Evolutionary conservation across 2,329 filamentous ascomycete species (phyloP).

Genomic region (Moelleriella libera): DNA sequence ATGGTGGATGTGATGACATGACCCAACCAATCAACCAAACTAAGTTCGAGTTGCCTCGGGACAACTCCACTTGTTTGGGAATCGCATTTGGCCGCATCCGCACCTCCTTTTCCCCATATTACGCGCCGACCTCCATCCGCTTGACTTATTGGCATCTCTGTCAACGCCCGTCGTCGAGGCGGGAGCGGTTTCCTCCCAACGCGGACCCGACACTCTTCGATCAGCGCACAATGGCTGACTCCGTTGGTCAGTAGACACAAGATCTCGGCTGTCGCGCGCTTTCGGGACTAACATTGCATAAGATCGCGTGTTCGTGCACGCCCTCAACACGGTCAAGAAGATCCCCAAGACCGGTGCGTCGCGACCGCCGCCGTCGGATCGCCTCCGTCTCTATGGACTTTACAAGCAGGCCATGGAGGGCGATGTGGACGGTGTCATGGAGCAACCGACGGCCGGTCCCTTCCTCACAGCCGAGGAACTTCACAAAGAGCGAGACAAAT

Average conservation of each 20-base stretch:
- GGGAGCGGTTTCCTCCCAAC: too few species aligned
- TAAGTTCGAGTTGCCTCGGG: neutral
- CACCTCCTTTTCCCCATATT: neutral
- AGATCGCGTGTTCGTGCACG: conserved; percentile 99
- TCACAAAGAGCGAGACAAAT: conserved; percentile 51
- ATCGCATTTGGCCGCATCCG: neutral
- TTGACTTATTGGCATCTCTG: neutral
- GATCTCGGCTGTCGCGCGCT: neutral
- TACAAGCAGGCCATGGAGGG: conserved; percentile 99
- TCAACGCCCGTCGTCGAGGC: neutral
- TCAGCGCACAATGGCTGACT: conserved; percentile 19
- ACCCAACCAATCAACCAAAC: neutral
- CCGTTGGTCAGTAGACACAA: conserved; percentile 17
- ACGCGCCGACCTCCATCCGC: neutral
- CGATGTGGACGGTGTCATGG: conserved; percentile 88
- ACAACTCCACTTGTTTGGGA: neutral
- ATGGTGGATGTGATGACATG: too few species aligned
- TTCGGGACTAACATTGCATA: conserved; percentile 3
- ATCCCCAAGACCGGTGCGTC: conserved; percentile 86
- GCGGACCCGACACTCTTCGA: neutral
- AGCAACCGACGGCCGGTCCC: conserved; percentile 48
- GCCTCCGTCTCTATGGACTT: conserved; percentile 86
- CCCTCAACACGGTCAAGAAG: conserved; percentile 96
- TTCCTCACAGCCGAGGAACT: conserved; percentile 37
- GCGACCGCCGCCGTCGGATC: conserved; percentile 71